phyloP scores from a whole-genome alignment of 2,329 filamentous ascomycete species.

The Cylindrodendrum hubeiense region DNA sequence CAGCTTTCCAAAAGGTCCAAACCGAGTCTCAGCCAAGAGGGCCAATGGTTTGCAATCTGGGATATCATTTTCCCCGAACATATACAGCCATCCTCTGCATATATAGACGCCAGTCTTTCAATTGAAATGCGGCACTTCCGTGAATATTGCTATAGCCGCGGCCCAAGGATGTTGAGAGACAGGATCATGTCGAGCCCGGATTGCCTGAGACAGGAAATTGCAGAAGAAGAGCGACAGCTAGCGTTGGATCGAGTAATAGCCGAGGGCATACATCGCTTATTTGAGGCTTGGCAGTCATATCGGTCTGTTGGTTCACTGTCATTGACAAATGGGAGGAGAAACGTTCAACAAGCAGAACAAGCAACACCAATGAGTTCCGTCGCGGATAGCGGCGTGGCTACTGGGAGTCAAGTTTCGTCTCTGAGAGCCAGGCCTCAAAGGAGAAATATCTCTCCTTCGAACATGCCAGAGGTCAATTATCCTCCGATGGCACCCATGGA shows the following conservation, averaged over 20 bases:
- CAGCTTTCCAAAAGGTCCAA: neutral
- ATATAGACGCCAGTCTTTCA: slow-evolving; percentile 27
- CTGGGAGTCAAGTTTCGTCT: neutral
- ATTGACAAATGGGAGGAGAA: neutral
- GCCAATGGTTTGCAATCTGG: slow-evolving; percentile 48
- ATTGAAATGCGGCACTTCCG: neutral
- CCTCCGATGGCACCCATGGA: no score
- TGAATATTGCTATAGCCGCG: neutral
- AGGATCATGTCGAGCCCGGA: neutral
- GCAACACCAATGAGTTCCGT: neutral
- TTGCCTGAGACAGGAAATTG: neutral
- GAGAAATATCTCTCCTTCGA: neutral
- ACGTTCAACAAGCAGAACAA: neutral
- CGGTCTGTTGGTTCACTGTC: neutral
- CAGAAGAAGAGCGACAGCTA: neutral
- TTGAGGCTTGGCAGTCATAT: neutral
- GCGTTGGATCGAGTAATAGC: neutral
- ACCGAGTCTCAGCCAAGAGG: slow-evolving; percentile 31
- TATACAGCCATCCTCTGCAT: slow-evolving; percentile 37
- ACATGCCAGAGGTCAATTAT: neutral
- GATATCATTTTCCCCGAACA: slow-evolving; percentile 40
- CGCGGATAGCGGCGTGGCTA: neutral
- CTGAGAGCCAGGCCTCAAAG: neutral
- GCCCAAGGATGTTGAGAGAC: neutral
- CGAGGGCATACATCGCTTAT: neutral